phyloP scores from a whole-genome alignment of 345 rosid species.

The Melaleuca alternifolia region DNA sequence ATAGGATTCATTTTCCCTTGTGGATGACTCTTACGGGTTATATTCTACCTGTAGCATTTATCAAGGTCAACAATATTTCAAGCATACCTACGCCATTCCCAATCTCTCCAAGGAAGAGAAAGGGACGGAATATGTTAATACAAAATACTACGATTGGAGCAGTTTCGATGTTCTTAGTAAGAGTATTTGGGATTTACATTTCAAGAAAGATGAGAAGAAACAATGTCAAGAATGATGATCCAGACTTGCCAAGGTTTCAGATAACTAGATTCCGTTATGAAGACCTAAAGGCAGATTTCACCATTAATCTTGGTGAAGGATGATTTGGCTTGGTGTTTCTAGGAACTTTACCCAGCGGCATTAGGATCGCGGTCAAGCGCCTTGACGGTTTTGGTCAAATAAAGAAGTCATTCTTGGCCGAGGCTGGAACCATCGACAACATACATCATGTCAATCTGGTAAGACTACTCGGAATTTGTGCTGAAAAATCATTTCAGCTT shows the following conservation, averaged over 20 bases:
- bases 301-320: not conserved
- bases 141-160: not conserved
- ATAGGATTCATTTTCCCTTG: not conserved
- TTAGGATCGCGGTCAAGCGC: not conserved
- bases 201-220: not conserved
- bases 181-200: not conserved
- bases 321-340: not conserved
- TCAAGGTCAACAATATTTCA: not conserved
- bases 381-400: not conserved
- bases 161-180: not conserved
- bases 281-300: not conserved
- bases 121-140: not conserved
- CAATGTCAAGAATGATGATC: not conserved
- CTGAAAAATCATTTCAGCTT: not conserved
- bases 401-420: not conserved
- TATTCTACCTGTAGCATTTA: not conserved
- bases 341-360: rapidly evolving
- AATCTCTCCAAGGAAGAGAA: not conserved
- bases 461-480: not conserved
- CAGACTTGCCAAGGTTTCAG: not conserved
- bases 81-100: not conserved
- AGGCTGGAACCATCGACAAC: not conserved
- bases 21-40: rapidly evolving
- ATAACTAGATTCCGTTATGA: not conserved
- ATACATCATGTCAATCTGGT: not conserved